A percentile compares a stretch with the other conserved stretches of the same genome.
phyloP scores from a whole-genome alignment of 2,329 filamentous ascomycete genomes.

The Xylaria sp. region DNA sequence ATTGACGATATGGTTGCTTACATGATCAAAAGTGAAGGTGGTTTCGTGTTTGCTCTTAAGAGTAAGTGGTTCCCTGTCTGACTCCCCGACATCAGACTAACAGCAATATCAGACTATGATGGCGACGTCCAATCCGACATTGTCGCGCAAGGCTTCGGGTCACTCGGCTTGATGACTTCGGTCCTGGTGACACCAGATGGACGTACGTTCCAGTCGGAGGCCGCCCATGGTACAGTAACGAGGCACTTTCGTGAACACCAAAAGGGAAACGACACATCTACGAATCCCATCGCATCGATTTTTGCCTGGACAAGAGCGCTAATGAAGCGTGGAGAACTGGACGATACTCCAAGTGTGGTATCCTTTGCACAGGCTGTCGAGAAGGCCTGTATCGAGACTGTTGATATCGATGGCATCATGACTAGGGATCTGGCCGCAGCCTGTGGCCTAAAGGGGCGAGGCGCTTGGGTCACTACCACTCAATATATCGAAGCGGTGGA shows the following conservation, averaged over 20 bases:
- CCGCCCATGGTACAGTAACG: background rate
- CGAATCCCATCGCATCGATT: background rate
- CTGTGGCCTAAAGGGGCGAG: background rate
- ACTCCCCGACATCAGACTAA: background rate
- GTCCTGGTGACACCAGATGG: background rate
- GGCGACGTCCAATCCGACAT: background rate
- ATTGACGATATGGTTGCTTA: constrained; percentile 1
- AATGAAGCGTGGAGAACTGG: background rate
- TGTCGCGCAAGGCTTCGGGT: background rate
- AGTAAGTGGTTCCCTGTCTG: background rate
- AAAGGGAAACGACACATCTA: background rate
- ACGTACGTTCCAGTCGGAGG: background rate
- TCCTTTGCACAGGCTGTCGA: background rate
- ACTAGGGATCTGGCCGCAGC: background rate
- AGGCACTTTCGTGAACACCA: background rate
- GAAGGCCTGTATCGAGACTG: background rate
- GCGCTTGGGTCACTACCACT: background rate
- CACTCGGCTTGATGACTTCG: background rate
- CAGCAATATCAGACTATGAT: background rate
- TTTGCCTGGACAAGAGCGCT: background rate
- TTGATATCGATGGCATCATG: background rate
- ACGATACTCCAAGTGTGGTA: background rate
- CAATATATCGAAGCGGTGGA: background rate
- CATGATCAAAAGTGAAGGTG: constrained; percentile 1
- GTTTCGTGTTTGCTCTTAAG: background rate